These are phyloP conservation scores for Lentinula lateritia DNA, from an alignment of 768 basidiomycete species.

Conservation along the genomic window DNA sequence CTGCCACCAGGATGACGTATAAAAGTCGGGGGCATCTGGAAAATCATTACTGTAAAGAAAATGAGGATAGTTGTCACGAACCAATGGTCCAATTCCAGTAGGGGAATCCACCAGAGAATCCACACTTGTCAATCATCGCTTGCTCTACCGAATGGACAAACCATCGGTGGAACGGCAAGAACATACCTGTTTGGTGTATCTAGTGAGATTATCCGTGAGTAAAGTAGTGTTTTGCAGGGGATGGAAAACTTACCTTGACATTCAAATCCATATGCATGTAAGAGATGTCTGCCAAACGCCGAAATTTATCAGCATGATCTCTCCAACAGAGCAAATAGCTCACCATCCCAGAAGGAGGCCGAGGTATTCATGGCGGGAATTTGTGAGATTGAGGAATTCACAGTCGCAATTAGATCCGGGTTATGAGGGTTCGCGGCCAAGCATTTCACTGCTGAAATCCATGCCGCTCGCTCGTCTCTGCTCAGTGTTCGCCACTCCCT, in stretches of 20 bases:
- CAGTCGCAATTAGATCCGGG: background rate
- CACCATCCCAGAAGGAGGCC: constrained; percentile 16
- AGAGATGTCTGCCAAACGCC: constrained; percentile 7
- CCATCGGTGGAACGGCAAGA: constrained; percentile 20
- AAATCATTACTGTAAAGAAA: background rate
- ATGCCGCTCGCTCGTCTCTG: constrained; percentile 7
- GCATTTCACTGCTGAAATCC: constrained; percentile 16
- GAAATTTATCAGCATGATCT: no score
- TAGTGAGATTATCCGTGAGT: background rate
- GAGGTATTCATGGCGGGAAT: constrained; percentile 14
- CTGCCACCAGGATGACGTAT: constrained; percentile 10
- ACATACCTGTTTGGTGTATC: constrained; percentile 16
- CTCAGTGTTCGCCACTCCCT: constrained; percentile 15
- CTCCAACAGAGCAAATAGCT: background rate
- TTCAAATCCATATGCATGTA: constrained; percentile 16
- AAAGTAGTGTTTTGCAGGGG: no score
- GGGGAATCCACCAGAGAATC: constrained; percentile 12
- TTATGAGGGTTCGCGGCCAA: constrained; percentile 11
- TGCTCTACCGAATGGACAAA: constrained; percentile 12
- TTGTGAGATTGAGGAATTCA: constrained; percentile 3
- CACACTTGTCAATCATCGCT: constrained; percentile 11
- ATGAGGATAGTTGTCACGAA: constrained; percentile 1
- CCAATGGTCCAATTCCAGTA: constrained; percentile 21
- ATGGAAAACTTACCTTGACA: background rate
- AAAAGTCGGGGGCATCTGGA: constrained; percentile 9